phyloP scores from a whole-genome alignment of 495 filamentous ascomycete genomes.

The Oidiodendron maius region DNA sequence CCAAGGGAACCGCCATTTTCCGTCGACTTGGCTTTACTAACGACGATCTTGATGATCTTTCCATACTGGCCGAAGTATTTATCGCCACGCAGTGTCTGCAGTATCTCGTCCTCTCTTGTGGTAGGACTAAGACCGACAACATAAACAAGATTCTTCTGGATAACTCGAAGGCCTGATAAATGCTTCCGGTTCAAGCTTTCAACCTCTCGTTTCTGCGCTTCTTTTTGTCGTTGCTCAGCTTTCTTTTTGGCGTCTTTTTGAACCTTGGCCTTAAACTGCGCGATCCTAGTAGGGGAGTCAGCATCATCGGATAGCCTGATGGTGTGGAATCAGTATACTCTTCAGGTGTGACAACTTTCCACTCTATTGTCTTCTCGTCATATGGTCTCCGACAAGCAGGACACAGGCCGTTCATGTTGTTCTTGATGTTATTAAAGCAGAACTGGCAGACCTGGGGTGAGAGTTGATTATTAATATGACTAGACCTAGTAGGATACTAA shows the following conservation, averaged over 20 bases:
- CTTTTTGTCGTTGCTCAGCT: slow-evolving; percentile 85
- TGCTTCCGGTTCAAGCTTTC: slow-evolving; percentile 94
- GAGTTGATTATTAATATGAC: neutral
- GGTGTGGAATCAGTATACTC: slow-evolving; percentile 56
- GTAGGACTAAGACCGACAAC: slow-evolving; percentile 90
- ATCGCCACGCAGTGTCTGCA: slow-evolving; percentile 76
- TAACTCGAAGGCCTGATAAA: slow-evolving; percentile 86
- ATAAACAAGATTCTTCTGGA: slow-evolving; percentile 98
- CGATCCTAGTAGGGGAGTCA: slow-evolving; percentile 33
- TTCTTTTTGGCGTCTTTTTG: slow-evolving; percentile 88
- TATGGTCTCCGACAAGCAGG: slow-evolving; percentile 93
- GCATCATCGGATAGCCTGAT: slow-evolving; percentile 9
- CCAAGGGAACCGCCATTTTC: slow-evolving; percentile 71
- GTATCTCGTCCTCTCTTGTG: slow-evolving; percentile 82
- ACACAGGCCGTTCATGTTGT: slow-evolving; percentile 90
- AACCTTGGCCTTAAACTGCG: slow-evolving; percentile 75
- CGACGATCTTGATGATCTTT: slow-evolving; percentile 97
- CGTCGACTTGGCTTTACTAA: slow-evolving; percentile 81
- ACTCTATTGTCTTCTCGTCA: slow-evolving; percentile 93
- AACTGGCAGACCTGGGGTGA: slow-evolving; percentile 89
- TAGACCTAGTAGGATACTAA: slow-evolving; percentile 2
- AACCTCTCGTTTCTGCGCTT: slow-evolving; percentile 90
- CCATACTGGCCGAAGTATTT: slow-evolving; percentile 99
- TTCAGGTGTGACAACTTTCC: slow-evolving; percentile 87
- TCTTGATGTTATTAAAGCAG: slow-evolving; percentile 98